phyloP scores from a whole-genome alignment of 768 basidiomycete genomes.

The Pleurotus citrinopileatus region DNA sequence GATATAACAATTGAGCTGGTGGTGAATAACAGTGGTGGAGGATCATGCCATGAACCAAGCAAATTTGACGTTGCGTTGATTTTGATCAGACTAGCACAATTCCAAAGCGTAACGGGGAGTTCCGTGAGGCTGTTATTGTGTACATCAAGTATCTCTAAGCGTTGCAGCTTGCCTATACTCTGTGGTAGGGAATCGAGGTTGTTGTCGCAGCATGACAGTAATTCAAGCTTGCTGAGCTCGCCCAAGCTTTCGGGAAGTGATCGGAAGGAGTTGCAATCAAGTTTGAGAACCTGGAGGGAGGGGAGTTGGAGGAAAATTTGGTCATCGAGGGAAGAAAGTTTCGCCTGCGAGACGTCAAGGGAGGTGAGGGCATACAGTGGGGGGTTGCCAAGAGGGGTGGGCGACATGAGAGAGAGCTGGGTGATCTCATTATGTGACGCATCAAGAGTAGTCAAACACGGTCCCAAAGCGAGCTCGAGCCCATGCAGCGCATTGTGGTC shows the following conservation, averaged over 20 bases:
- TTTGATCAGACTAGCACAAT: slow-evolving; percentile 64
- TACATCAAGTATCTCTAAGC: slow-evolving; percentile 74
- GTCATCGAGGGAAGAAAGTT: slow-evolving; percentile 82
- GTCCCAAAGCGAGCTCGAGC: slow-evolving; percentile 75
- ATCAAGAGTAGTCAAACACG: slow-evolving; percentile 61
- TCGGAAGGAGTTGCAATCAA: slow-evolving; percentile 87
- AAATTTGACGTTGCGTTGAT: slow-evolving; percentile 92
- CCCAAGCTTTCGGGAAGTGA: slow-evolving; percentile 83
- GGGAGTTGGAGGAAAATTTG: slow-evolving; percentile 68
- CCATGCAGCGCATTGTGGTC: slow-evolving; percentile 84
- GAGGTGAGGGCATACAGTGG: slow-evolving; percentile 57
- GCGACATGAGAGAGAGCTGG: slow-evolving; percentile 57
- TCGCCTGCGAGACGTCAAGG: slow-evolving; percentile 85
- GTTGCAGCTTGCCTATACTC: slow-evolving; percentile 72
- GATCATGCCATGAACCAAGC: slow-evolving; percentile 68
- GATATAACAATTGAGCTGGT: background rate
- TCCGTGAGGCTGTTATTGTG: slow-evolving; percentile 88
- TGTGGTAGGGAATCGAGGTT: slow-evolving; percentile 72
- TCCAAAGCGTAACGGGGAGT: slow-evolving; percentile 79
- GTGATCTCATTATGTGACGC: slow-evolving; percentile 91
- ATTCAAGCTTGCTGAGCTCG: slow-evolving; percentile 64
- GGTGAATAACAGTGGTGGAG: slow-evolving; percentile 33
- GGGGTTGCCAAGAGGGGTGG: slow-evolving; percentile 21
- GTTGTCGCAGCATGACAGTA: slow-evolving; percentile 90
- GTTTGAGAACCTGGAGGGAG: slow-evolving; percentile 64